phyloP scores from a whole-genome alignment of 208 protist species.

The Trypanosomatidae sp. region DNA sequence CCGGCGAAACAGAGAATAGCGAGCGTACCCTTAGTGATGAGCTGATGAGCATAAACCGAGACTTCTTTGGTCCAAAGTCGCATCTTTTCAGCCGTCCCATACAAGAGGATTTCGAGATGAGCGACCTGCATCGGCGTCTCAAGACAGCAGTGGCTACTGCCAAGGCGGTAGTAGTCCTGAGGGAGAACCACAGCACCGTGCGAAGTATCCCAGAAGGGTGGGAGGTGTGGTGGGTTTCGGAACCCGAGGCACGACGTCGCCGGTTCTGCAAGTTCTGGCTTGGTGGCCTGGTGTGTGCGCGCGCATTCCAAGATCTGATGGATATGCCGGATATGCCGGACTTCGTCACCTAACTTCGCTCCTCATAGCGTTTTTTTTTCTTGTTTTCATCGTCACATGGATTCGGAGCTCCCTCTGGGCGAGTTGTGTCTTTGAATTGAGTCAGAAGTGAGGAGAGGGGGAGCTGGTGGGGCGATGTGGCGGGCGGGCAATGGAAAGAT shows the following conservation, averaged over 20 bases:
- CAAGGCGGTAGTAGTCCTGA: conserved; percentile 25
- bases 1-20: conserved; percentile 30
- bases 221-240: conserved; percentile 78
- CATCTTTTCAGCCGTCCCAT: conserved; percentile 14
- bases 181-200: conserved; percentile 12
- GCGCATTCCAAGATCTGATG: conserved; percentile 66
- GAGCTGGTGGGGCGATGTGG: background rate
- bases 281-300: conserved; percentile 33
- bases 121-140: conserved; percentile 21
- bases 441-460: background rate
- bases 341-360: conserved; percentile 39
- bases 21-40: conserved; percentile 18
- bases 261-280: conserved; percentile 71
- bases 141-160: conserved; percentile 26
- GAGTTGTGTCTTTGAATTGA: background rate
- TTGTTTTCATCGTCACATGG: background rate
- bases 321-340: conserved; percentile 89
- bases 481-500: background rate
- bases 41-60: conserved; percentile 32
- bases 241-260: conserved; percentile 48
- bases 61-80: conserved; percentile 24
- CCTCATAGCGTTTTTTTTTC: background rate
- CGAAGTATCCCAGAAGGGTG: conserved; percentile 37
- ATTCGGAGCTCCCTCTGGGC: background rate
- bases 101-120: background rate